Evolutionary conservation across 306 rosid genomes (phyloP).

Genomic region (Adenanthera pavonina): DNA sequence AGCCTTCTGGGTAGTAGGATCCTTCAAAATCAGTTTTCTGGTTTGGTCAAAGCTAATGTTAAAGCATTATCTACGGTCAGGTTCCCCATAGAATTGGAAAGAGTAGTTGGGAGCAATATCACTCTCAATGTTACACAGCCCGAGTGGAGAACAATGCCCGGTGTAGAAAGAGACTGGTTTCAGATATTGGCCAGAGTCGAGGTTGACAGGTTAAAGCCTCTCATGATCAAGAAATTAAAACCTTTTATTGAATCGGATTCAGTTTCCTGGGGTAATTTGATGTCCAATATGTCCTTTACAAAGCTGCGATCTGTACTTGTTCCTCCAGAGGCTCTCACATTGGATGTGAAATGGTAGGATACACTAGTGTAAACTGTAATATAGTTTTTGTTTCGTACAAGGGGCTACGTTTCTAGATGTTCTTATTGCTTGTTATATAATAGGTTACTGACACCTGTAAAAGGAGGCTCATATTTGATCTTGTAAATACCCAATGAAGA

Average conservation of each 20-base stretch:
- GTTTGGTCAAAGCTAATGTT: conserved; percentile 69
- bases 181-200: conserved; percentile 58
- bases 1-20: conserved; percentile 58
- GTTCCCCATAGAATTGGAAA: conserved; percentile 76
- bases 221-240: conserved; percentile 48
- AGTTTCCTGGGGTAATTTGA: conserved; percentile 72
- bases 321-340: conserved; percentile 81
- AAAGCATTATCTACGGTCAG: conserved; percentile 62
- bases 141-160: conserved; percentile 70
- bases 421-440: conserved; percentile 37
- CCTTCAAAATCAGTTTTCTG: conserved; percentile 45
- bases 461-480: conserved; percentile 33
- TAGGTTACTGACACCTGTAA: conserved; percentile 42
- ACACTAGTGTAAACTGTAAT: conserved; percentile 45
- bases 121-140: conserved; percentile 34
- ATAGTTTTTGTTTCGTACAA: conserved; percentile 22
- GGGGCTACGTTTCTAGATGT: conserved; percentile 34
- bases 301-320: conserved; percentile 70
- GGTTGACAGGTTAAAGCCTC: conserved; percentile 44
- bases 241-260: conserved; percentile 66
- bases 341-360: conserved; percentile 89
- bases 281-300: conserved; percentile 82
- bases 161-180: conserved; percentile 55
- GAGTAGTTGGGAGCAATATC: conserved; percentile 36
- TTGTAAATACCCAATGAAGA: conserved; percentile 57